Conservation (phyloP, 352 stramenopile species). For the Saprolegnia diclina region DNA sequence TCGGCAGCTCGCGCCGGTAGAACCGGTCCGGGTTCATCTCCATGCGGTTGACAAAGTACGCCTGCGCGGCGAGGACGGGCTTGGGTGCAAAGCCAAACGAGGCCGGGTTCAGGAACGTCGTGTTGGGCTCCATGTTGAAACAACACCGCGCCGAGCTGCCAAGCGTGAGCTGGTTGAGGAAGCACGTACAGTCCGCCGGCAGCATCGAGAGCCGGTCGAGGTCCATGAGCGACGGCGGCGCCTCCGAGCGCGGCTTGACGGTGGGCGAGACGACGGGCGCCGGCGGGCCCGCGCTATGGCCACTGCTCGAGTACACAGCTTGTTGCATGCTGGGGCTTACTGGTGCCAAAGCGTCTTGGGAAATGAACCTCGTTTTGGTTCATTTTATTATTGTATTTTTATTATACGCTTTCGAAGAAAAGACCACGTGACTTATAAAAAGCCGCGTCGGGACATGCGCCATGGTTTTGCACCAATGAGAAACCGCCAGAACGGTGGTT, state of each 20-base stretch:
- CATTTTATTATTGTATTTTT: not conserved
- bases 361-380: not conserved
- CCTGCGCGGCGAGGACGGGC: conserved; percentile 73
- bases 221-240: not conserved
- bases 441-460: not conserved
- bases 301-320: conserved; percentile 11
- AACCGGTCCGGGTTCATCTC: conserved; percentile 83
- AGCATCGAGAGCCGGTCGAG: conserved; percentile 15
- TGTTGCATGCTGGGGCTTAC: conserved; percentile 8
- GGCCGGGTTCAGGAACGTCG: conserved; percentile 80
- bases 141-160: conserved; percentile 61
- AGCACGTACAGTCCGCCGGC: conserved; percentile 10
- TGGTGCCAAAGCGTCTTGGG: not conserved
- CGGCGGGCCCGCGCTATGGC: not conserved
- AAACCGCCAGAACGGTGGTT: not conserved
- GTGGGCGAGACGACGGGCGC: not conserved
- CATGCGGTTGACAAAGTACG: conserved; percentile 84
- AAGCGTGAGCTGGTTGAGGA: conserved; percentile 33
- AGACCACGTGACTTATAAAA: not conserved
- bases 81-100: conserved; percentile 68
- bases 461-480: not conserved
- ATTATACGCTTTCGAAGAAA: not conserved
- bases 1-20: conserved; percentile 57
- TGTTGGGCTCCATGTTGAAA: conserved; percentile 76
- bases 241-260: not conserved